phyloP scores from a whole-genome alignment of 2,329 filamentous ascomycete species.

The Xylariaceae sp. region DNA sequence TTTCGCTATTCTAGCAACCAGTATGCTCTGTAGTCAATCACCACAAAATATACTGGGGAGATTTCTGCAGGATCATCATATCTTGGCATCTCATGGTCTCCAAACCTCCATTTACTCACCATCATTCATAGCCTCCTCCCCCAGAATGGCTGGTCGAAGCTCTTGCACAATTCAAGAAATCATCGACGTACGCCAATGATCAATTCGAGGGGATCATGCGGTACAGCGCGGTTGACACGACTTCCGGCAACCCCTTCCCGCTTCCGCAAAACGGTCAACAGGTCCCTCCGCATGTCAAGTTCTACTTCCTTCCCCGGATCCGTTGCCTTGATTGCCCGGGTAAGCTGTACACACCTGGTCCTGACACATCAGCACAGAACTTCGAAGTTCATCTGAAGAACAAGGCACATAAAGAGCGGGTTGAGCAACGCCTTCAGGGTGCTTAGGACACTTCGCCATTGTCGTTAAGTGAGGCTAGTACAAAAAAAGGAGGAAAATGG shows the following conservation, averaged over 20 bases:
- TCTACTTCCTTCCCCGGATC: constrained; percentile 84
- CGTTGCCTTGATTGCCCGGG: constrained; percentile 88
- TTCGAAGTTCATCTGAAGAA: constrained; percentile 93
- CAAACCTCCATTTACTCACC: constrained; percentile 1
- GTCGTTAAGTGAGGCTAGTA: too few species aligned
- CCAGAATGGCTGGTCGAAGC: constrained; percentile 80
- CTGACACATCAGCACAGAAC: constrained; percentile 78
- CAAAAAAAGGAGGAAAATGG: too few species aligned
- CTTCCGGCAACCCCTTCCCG: constrained; percentile 62
- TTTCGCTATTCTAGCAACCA: constrained; percentile 26
- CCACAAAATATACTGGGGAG: constrained; percentile 5
- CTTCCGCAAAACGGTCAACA: constrained; percentile 42
- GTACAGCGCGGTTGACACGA: constrained; percentile 73
- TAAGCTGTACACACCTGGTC: constrained; percentile 89
- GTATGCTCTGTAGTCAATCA: constrained; percentile 30
- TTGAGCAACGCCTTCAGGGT: constrained; percentile 37
- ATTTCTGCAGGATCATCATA: too few species aligned
- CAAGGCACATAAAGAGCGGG: constrained; percentile 69
- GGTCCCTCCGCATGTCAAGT: constrained; percentile 62
- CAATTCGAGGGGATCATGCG: constrained; percentile 89
- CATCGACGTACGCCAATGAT: constrained; percentile 66
- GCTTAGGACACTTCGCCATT: constrained; percentile 4
- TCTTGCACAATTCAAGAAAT: constrained; percentile 64
- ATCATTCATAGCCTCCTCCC: constrained; percentile 62
- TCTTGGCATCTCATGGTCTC: constrained; percentile 5